phyloP scores from a whole-genome alignment of 2,329 filamentous ascomycete genomes.

The Phialophora tarda region DNA sequence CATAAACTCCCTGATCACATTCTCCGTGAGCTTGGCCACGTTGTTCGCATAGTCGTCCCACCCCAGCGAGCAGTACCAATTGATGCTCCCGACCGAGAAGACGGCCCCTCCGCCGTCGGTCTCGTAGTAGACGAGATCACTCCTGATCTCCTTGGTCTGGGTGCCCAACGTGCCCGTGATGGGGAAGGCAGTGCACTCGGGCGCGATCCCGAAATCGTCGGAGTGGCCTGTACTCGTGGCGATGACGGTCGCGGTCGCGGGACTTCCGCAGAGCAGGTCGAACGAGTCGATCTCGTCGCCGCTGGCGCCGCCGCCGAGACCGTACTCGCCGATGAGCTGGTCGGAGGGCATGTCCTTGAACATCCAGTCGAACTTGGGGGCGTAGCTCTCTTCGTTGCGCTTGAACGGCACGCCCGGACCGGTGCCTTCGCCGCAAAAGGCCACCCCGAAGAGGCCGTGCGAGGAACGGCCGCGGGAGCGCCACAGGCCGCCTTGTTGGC shows the following conservation, averaged over 20 bases:
- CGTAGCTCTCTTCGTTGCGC: constrained; percentile 26
- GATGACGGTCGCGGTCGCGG: constrained; percentile 42
- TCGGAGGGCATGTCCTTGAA: constrained; percentile 37
- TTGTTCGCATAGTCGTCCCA: constrained; percentile 42
- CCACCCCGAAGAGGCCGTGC: constrained; percentile 44
- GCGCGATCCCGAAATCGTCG: constrained; percentile 36
- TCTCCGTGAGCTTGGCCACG: constrained; percentile 40
- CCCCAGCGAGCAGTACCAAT: constrained; percentile 40
- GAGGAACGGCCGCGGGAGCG: constrained; percentile 43
- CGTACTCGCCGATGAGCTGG: constrained; percentile 38
- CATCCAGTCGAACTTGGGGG: constrained; percentile 34
- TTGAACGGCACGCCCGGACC: constrained; percentile 42
- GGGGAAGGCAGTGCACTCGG: constrained; percentile 35
- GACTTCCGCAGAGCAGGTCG: constrained; percentile 44
- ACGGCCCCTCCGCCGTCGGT: constrained; percentile 38
- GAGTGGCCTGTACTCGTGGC: constrained; percentile 37
- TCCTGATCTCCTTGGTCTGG: constrained; percentile 35
- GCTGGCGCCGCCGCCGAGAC: constrained; percentile 44
- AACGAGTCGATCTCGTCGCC: constrained; percentile 48
- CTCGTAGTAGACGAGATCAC: constrained; percentile 41
- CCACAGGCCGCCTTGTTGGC: constrained; percentile 46
- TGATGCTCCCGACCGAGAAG: constrained; percentile 43
- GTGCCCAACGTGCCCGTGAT: constrained; percentile 39
- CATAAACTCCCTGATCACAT: constrained; percentile 39
- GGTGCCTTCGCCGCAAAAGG: constrained; percentile 43